Conservation (phyloP, 1,139 yeast genomes). For the Yamadazyma diospyri region DNA sequence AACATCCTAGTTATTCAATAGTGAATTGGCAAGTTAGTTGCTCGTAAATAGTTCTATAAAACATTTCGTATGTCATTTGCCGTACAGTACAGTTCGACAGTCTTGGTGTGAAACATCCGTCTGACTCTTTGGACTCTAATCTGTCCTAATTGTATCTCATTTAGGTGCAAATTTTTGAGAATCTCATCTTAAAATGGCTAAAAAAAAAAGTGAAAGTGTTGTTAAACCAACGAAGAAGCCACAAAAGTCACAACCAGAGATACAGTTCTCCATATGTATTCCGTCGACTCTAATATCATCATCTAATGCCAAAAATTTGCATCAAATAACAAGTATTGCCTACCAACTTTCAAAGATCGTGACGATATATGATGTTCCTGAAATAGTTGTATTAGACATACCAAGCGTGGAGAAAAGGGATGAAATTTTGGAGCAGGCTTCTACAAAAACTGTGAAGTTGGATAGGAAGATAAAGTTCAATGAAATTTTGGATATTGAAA, state of each 20-base stretch:
- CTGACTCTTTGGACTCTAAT: too few relatives aligned
- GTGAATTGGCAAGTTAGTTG: too few relatives aligned
- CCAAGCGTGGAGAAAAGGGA: constrained; percentile 21
- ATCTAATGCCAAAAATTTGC: constrained; percentile 58
- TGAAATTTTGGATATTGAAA: constrained; percentile 8
- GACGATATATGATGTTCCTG: constrained; percentile 64
- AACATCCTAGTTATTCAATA: too few relatives aligned
- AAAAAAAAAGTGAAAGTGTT: constrained; percentile 26
- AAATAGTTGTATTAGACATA: constrained; percentile 64
- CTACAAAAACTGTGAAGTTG: constrained; percentile 19
- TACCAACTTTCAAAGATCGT: constrained; percentile 81
- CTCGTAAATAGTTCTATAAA: too few relatives aligned
- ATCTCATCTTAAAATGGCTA: constrained; percentile 19
- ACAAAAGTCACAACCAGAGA: constrained; percentile 20
- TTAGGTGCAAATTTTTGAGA: constrained; percentile 5
- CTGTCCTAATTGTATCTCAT: too few relatives aligned
- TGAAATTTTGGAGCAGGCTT: constrained; percentile 15
- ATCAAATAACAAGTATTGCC: constrained; percentile 68
- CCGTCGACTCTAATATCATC: constrained; percentile 56
- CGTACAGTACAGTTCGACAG: too few relatives aligned
- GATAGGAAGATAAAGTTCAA: constrained; percentile 18
- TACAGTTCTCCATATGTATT: constrained; percentile 51
- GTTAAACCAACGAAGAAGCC: constrained; percentile 32
- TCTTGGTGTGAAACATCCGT: too few relatives aligned
- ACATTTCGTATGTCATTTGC: too few relatives aligned